Percentiles rank a stretch among this genome's conserved stretches.
These are phyloP conservation scores for Fusarium liriodendri DNA, from an alignment of 2,329 filamentous ascomycete genomes.

Conservation along the genomic window DNA sequence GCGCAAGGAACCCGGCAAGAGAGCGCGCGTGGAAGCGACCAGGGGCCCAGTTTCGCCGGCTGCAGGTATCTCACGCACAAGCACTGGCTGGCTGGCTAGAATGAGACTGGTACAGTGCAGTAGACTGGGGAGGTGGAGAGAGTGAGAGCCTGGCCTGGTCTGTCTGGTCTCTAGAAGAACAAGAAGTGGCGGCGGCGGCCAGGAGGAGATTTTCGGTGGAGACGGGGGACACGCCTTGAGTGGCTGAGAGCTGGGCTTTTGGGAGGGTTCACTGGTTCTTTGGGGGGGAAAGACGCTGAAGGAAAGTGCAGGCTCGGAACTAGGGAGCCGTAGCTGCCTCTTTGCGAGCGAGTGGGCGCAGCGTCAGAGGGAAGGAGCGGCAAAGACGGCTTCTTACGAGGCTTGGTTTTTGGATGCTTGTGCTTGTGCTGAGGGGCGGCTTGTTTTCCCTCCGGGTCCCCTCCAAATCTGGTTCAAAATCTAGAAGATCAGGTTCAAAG, in stretches of 20 bases:
- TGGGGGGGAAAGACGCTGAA: not conserved
- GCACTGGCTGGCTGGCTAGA: not conserved
- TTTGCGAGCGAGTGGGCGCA: slow-evolving; percentile 2
- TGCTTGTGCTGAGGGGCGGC: slow-evolving; percentile 7
- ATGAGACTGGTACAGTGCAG: not conserved
- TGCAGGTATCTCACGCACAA: slow-evolving; percentile 4
- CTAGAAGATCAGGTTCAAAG: not conserved
- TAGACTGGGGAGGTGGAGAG: not conserved
- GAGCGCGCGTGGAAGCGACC: not conserved
- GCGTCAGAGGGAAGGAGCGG: slow-evolving; percentile 24
- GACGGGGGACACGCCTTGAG: slow-evolving; percentile 3
- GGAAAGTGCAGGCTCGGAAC: slow-evolving; percentile 37
- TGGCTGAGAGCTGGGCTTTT: slow-evolving; percentile 13
- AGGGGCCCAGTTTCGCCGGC: not conserved
- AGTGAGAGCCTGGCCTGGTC: not conserved
- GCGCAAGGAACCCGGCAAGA: slow-evolving; percentile 8
- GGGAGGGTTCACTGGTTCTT: not conserved
- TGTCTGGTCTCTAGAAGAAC: not conserved
- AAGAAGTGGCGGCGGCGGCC: slow-evolving; percentile 19
- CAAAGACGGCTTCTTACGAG: slow-evolving; percentile 41
- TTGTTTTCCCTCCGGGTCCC: not conserved
- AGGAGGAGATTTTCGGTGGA: slow-evolving; percentile 39
- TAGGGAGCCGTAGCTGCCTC: slow-evolving; percentile 38
- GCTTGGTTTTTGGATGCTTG: slow-evolving; percentile 1
- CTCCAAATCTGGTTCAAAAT: not conserved